These are phyloP conservation scores for Fagopyrum esculentum DNA, from an alignment of 148 eudicot genomes.

Conservation along the genomic window DNA sequence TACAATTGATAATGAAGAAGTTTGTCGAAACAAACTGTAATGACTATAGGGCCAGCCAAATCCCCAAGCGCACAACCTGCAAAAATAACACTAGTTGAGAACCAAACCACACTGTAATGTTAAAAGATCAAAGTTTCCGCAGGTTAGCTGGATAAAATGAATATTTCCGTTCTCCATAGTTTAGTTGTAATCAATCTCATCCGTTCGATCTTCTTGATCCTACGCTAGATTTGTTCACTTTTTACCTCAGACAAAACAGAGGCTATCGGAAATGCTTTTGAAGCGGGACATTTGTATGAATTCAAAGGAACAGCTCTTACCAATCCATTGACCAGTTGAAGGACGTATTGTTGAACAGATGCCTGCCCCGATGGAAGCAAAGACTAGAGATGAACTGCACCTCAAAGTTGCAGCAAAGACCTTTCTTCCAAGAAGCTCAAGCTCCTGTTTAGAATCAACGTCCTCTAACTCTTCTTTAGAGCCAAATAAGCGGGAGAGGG, in stretches of 20 bases:
- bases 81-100: slow-evolving; percentile 9
- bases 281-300: too few relatives aligned
- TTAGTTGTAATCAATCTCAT: too few relatives aligned
- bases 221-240: too few relatives aligned
- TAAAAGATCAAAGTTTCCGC: neutral
- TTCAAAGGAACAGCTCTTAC: slow-evolving; percentile 29
- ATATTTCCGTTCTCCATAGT: neutral
- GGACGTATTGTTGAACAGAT: slow-evolving; percentile 74
- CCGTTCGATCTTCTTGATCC: too few relatives aligned
- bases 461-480: slow-evolving; percentile 39
- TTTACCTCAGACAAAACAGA: too few relatives aligned
- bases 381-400: slow-evolving; percentile 65
- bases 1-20: slow-evolving; percentile 25
- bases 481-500: slow-evolving; percentile 33
- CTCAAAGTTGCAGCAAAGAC: slow-evolving; percentile 42
- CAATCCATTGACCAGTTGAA: slow-evolving; percentile 78
- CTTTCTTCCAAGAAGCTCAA: slow-evolving; percentile 48
- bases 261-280: too few relatives aligned
- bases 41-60: slow-evolving; percentile 63
- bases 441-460: slow-evolving; percentile 37
- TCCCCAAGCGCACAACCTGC: slow-evolving; percentile 86
- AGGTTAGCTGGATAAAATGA: neutral
- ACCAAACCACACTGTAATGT: neutral
- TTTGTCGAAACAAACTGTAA: slow-evolving; percentile 52
- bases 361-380: slow-evolving; percentile 89